phyloP scores from a whole-genome alignment of 1,284 basidiomycete species.

The Boletus sp. region DNA sequence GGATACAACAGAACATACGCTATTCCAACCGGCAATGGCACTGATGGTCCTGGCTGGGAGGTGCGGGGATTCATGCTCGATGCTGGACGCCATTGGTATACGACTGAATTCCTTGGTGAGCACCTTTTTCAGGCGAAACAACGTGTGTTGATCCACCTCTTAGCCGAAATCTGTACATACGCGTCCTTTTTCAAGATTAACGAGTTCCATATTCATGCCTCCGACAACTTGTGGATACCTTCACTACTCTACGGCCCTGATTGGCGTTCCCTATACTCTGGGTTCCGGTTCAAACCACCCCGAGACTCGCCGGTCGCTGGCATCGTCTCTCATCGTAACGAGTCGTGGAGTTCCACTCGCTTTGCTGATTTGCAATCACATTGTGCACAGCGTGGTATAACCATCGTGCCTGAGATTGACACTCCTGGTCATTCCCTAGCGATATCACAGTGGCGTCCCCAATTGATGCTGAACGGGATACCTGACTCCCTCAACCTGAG shows the following conservation, averaged over 20 bases:
- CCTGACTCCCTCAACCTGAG: constrained; percentile 38
- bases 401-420: constrained; percentile 39
- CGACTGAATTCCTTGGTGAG: constrained; percentile 33
- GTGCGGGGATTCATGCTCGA: constrained; percentile 42
- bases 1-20: constrained; percentile 7
- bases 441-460: constrained; percentile 39
- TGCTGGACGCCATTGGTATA: constrained; percentile 38
- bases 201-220: constrained; percentile 38
- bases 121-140: not conserved
- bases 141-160: not conserved
- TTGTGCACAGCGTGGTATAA: constrained; percentile 34
- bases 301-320: constrained; percentile 26
- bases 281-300: constrained; percentile 38
- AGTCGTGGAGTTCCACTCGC: constrained; percentile 32
- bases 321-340: constrained; percentile 33
- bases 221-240: constrained; percentile 38
- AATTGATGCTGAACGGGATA: constrained; percentile 30
- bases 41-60: constrained; percentile 39
- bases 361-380: constrained; percentile 34
- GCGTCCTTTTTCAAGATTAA: constrained; percentile 42
- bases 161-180: constrained; percentile 39
- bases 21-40: constrained; percentile 33
- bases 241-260: constrained; percentile 28
- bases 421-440: constrained; percentile 39
- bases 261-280: constrained; percentile 37